phyloP scores from a whole-genome alignment of 768 basidiomycete genomes.

The Suillus paluster region DNA sequence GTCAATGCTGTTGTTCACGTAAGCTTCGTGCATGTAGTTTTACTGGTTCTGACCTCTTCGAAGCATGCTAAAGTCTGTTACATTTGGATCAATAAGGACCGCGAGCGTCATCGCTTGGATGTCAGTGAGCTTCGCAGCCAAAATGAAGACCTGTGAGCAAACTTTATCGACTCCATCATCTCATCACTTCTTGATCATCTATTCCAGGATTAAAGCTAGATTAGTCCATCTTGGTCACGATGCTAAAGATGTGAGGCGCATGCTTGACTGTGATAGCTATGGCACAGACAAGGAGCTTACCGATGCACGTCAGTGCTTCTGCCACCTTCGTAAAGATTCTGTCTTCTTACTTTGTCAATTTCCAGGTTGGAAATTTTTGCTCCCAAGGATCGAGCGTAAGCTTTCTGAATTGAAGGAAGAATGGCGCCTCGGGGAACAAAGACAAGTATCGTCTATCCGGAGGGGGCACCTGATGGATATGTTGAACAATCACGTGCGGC shows the following conservation, averaged over 20 bases:
- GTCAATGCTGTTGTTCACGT: slow-evolving; percentile 10
- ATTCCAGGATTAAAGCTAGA: slow-evolving; percentile 1
- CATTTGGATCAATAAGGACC: not conserved
- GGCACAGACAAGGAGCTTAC: not conserved
- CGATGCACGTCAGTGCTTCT: slow-evolving; percentile 1
- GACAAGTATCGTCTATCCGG: not conserved
- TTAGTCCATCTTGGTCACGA: slow-evolving; percentile 4
- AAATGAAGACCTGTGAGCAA: slow-evolving; percentile 1
- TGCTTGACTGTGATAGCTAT: not conserved
- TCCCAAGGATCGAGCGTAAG: not conserved
- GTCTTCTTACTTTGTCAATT: not conserved
- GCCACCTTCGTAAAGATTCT: not conserved
- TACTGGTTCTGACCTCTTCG: not conserved
- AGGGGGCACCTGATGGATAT: not conserved
- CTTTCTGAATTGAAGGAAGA: not conserved
- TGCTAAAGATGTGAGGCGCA: not conserved
- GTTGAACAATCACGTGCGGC: not conserved
- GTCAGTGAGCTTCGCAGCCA: not conserved
- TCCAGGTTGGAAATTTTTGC: slow-evolving; percentile 3
- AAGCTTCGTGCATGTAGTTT: not conserved
- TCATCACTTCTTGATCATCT: not conserved
- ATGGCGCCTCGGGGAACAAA: not conserved
- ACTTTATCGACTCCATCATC: not conserved
- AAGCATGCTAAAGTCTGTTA: not conserved
- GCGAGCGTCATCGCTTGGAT: not conserved